phyloP scores from a whole-genome alignment of 2,329 filamentous ascomycete species.

The Purpureocillium lavendulum region DNA sequence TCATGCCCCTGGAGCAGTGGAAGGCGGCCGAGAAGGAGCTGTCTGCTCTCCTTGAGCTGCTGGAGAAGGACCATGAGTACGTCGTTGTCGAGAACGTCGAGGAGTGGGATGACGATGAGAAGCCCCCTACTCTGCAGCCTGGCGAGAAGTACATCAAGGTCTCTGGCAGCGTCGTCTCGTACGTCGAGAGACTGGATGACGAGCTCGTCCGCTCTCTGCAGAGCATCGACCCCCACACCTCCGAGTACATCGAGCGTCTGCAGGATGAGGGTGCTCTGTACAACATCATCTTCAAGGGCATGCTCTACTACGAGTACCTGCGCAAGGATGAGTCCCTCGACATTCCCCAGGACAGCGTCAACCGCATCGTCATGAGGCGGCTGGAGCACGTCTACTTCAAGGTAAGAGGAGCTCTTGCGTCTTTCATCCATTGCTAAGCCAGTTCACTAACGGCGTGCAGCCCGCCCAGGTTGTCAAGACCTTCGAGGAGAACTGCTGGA shows the following conservation, averaged over 20 bases:
- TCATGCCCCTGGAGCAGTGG: conserved; percentile 96
- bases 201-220: conserved; percentile 96
- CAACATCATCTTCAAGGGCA: conserved; percentile 80
- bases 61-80: conserved; percentile 72
- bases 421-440: neutral
- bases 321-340: conserved; percentile 63
- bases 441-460: conserved; percentile 26
- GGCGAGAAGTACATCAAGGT: conserved; percentile 82
- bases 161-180: conserved; percentile 88
- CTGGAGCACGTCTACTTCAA: conserved; percentile 99
- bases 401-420: conserved; percentile 35
- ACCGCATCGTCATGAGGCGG: conserved; percentile 87
- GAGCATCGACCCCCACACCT: conserved; percentile 95
- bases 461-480: conserved; percentile 88
- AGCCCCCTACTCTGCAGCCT: conserved; percentile 64
- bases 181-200: conserved; percentile 90
- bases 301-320: conserved; percentile 81
- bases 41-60: conserved; percentile 63
- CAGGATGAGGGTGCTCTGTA: conserved; percentile 87
- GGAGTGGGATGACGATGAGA: conserved; percentile 99
- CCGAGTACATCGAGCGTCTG: conserved; percentile 94
- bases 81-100: conserved; percentile 87
- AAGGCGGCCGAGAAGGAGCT: conserved; percentile 89
- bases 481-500: conserved; percentile 92
- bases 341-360: conserved; percentile 75